phyloP scores from a whole-genome alignment of 2,329 filamentous ascomycete species.

The Talaromyces albobiverticillius region DNA sequence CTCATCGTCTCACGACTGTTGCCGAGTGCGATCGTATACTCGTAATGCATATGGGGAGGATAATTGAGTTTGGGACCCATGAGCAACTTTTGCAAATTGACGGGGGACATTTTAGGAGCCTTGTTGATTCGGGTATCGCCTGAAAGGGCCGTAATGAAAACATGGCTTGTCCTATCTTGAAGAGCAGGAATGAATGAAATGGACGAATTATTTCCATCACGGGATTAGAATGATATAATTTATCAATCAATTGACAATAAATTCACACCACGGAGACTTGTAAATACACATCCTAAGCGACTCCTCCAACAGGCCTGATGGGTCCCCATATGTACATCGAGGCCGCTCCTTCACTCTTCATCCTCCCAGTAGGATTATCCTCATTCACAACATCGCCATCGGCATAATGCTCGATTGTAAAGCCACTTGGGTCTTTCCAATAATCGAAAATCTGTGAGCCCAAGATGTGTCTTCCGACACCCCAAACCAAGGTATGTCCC shows the following conservation, averaged over 20 bases:
- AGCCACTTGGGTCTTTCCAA: not conserved
- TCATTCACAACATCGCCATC: not conserved
- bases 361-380: not conserved
- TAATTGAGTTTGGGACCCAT: conserved; percentile 48
- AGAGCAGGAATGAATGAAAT: no score
- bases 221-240: no score
- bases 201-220: no score
- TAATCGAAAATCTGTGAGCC: conserved; percentile 4
- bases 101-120: conserved; percentile 5
- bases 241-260: no score
- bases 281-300: no score
- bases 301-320: no score
- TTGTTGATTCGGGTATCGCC: no score
- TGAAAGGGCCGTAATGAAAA: no score
- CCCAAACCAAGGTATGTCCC: not conserved
- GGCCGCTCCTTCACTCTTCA: not conserved
- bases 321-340: not conserved
- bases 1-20: conserved; percentile 69
- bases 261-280: no score
- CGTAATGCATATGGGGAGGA: conserved; percentile 62
- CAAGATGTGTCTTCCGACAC: not conserved
- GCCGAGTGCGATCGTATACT: conserved; percentile 70
- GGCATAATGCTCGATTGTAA: not conserved
- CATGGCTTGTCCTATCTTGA: no score
- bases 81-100: conserved; percentile 19